Conservation (phyloP, 1,284 basidiomycete species). For the Fistulinella cinereoalba region DNA sequence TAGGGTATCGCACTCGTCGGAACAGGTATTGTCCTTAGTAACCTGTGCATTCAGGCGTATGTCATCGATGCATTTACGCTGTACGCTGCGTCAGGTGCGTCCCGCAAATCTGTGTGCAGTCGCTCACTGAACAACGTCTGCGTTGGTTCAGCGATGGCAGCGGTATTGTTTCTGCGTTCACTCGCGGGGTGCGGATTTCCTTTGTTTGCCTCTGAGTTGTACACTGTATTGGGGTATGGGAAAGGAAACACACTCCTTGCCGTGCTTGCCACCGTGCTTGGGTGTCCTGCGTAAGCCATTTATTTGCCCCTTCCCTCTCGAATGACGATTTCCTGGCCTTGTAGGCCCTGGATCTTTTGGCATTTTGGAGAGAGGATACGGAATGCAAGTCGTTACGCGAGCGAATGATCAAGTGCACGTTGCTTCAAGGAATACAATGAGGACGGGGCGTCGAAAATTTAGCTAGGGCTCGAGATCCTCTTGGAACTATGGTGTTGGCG, state of each 20-base stretch:
- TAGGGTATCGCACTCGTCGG: constrained; percentile 53
- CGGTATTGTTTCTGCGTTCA: constrained; percentile 54
- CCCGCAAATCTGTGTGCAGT: neutral
- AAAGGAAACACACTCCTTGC: constrained; percentile 64
- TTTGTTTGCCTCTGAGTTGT: constrained; percentile 66
- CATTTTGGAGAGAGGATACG: constrained; percentile 26
- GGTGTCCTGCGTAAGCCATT: constrained; percentile 66
- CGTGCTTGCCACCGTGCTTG: constrained; percentile 50
- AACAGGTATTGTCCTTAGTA: constrained; percentile 43
- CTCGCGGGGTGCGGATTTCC: constrained; percentile 67
- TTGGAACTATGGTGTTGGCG: no score
- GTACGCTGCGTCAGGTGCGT: constrained; percentile 49
- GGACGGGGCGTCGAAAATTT: no score
- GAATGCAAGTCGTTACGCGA: constrained; percentile 19
- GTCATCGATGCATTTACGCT: constrained; percentile 56
- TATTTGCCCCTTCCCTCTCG: no score
- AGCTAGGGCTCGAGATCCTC: no score
- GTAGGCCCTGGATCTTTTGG: constrained; percentile 28
- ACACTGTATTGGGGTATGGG: constrained; percentile 58
- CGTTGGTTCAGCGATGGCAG: constrained; percentile 51
- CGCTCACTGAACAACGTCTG: neutral
- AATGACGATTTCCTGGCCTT: fast-evolving
- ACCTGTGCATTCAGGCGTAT: constrained; percentile 50
- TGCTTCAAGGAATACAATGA: no score
- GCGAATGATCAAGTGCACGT: no score